phyloP scores from a whole-genome alignment of 2,329 filamentous ascomycete species.

The Penicillium verrucosum region DNA sequence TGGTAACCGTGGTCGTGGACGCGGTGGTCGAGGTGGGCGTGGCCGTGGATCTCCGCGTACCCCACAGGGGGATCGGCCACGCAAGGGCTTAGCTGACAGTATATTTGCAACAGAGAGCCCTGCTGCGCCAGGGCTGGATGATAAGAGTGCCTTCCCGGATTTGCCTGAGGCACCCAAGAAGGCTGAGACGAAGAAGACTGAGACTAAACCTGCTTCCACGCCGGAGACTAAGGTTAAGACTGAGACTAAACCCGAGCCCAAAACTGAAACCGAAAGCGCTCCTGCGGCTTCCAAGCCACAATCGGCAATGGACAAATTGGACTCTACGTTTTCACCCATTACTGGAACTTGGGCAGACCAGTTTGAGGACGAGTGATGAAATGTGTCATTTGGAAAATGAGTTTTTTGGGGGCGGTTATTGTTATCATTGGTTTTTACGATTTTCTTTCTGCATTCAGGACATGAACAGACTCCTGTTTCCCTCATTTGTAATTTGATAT shows the following conservation, averaged over 20 bases:
- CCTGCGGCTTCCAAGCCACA: slow-evolving; percentile 3
- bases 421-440: background rate
- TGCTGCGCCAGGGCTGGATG: slow-evolving; percentile 24
- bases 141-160: slow-evolving; percentile 37
- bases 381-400: background rate
- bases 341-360: slow-evolving; percentile 36
- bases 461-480: slow-evolving; percentile 9
- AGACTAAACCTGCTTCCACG: background rate
- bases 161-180: slow-evolving; percentile 30
- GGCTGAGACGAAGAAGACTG: slow-evolving; percentile 3
- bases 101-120: slow-evolving; percentile 12
- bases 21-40: slow-evolving; percentile 26
- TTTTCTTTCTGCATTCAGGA: slow-evolving; percentile 16
- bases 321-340: slow-evolving; percentile 28
- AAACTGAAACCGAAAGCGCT: background rate
- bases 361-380: slow-evolving; percentile 24
- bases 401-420: background rate
- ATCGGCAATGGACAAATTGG: slow-evolving; percentile 23
- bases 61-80: slow-evolving; percentile 22
- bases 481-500: slow-evolving; percentile 18
- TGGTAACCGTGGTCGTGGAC: slow-evolving; percentile 32
- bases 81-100: slow-evolving; percentile 18
- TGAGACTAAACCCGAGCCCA: background rate
- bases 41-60: slow-evolving; percentile 27
- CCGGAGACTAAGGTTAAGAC: background rate